Evolutionary conservation across 139 green algal genomes (phyloP), one percentile per base, ranked within the genome.

Genomic region (Deuterostichococcus epilithicus): DNA sequence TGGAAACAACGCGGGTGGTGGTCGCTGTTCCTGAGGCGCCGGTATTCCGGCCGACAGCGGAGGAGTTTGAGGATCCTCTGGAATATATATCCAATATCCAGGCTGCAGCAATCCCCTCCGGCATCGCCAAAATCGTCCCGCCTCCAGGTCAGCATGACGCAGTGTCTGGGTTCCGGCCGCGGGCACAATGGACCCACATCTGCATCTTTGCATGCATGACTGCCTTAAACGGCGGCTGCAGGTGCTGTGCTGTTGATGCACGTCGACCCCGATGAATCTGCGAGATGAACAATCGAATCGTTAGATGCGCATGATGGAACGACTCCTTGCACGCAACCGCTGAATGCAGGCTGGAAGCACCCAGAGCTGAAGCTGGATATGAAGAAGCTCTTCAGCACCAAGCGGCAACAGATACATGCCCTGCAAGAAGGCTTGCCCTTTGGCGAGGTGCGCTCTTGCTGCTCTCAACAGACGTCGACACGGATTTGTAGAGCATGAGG

Each of bases 91-190:
- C 15, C 38, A 76, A 72, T 28, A 83, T 83, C 45, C 47, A 70
- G 25, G 38, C 32, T n/a, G 65, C 72, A 33, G 78, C 44, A 23
- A 39, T 72, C 45, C 26, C 69, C 38, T 65, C 47, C 4, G 78
- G 78, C 20, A 79, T 78, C 44, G 63, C 68, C 52, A 83, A 83
- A 36, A 79, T 83, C 30, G 68, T 83, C 22, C 78, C 78, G 8
- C 78, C 77, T 30, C 68, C 69, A 70, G 73, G 73, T 42, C 26
- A 22, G 59, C 15, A 68, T 5, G 15, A 68, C 26, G 4, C 15
- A 68, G n/a, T n/a, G n/a, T n/a, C n/a, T n/a, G n/a, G n/a, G n/a
- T n/a, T n/a, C n/a, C n/a, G n/a, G n/a, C n/a, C n/a, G n/a, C n/a
- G n/a, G n/a, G n/a, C n/a, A n/a, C n/a, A n/a, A n/a, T n/a, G n/a